Evolutionary conservation across 2,329 filamentous ascomycete genomes (phyloP).

Genomic region (Colletotrichum incanum): DNA sequence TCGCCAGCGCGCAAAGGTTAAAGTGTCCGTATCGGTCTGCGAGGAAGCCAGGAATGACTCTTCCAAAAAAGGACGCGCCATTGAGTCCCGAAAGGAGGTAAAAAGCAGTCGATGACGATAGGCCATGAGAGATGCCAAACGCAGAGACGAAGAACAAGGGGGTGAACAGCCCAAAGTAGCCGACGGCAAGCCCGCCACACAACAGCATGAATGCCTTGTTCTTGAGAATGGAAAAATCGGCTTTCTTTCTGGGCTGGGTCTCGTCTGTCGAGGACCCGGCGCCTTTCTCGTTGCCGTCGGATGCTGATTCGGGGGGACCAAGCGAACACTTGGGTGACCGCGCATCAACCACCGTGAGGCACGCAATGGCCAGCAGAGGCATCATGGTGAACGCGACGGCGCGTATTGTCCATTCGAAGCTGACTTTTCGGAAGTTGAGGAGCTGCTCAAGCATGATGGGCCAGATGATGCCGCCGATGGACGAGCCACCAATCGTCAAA

Average conservation of each 20-base stretch:
- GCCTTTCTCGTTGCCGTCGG: conserved; percentile 19
- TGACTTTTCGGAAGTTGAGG: conserved; percentile 10
- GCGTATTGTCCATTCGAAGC: conserved; percentile 31
- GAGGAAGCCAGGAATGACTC: conserved; percentile 66
- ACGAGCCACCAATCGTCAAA: conserved; percentile 51
- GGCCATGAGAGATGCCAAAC: conserved; percentile 64
- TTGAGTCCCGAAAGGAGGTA: conserved; percentile 76
- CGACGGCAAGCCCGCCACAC: conserved; percentile 21
- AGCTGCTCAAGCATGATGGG: conserved; percentile 36
- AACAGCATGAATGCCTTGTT: conserved; percentile 33
- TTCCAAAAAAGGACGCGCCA: conserved; percentile 67
- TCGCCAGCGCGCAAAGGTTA: conserved; percentile 53
- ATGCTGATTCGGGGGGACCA: neutral
- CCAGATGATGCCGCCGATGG: conserved; percentile 47
- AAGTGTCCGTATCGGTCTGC: conserved; percentile 66
- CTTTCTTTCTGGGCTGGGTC: neutral
- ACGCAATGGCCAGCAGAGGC: neutral
- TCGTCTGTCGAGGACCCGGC: neutral
- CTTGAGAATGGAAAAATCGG: conserved; percentile 43
- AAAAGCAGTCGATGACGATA: conserved; percentile 69
- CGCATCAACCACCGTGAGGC: conserved; percentile 45
- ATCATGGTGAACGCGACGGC: conserved; percentile 26
- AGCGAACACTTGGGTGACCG: neutral
- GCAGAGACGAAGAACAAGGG: conserved; percentile 70
- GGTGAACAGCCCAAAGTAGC: conserved; percentile 61